These are phyloP conservation scores for Linnemannia elongata DNA, from an alignment of 192 early-diverging fungal genomes.

Conservation along the genomic window DNA sequence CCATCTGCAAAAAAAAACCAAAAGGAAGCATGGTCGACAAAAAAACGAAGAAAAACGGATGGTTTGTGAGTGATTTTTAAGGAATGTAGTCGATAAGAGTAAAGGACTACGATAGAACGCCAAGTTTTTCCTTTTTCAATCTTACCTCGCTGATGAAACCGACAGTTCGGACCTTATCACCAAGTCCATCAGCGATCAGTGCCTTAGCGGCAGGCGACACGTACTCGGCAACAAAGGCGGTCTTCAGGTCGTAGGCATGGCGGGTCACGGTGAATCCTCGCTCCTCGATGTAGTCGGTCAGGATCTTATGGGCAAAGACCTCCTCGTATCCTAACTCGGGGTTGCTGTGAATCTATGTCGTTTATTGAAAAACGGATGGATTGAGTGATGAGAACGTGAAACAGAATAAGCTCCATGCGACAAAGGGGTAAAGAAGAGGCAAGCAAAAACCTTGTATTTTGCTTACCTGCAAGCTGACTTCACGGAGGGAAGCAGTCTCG, in stretches of 20 bases:
- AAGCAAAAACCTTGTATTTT: neutral
- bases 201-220: slow-evolving; percentile 26
- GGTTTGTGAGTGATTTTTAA: neutral
- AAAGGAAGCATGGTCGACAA: neutral
- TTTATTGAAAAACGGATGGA: neutral
- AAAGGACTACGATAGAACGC: too few species aligned
- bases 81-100: neutral
- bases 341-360: slow-evolving; percentile 68
- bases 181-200: slow-evolving; percentile 32
- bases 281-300: slow-evolving; percentile 68
- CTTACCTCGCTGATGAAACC: slow-evolving; percentile 49
- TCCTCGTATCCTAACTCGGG: slow-evolving; percentile 73
- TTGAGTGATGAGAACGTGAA: neutral
- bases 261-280: slow-evolving; percentile 67
- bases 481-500: slow-evolving; percentile 25
- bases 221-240: slow-evolving; percentile 75
- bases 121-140: neutral
- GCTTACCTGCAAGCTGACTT: slow-evolving; percentile 39
- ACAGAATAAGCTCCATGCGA: neutral
- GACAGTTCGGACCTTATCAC: slow-evolving; percentile 53
- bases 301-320: slow-evolving; percentile 64
- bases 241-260: slow-evolving; percentile 63
- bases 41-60: neutral
- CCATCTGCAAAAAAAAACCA: slow-evolving; percentile 70
- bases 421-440: neutral